A percentile compares a stretch with the other conserved stretches of the same genome.
phyloP scores from a whole-genome alignment of 2,329 filamentous ascomycete genomes.

The Ophiocordyceps unilateralis region DNA sequence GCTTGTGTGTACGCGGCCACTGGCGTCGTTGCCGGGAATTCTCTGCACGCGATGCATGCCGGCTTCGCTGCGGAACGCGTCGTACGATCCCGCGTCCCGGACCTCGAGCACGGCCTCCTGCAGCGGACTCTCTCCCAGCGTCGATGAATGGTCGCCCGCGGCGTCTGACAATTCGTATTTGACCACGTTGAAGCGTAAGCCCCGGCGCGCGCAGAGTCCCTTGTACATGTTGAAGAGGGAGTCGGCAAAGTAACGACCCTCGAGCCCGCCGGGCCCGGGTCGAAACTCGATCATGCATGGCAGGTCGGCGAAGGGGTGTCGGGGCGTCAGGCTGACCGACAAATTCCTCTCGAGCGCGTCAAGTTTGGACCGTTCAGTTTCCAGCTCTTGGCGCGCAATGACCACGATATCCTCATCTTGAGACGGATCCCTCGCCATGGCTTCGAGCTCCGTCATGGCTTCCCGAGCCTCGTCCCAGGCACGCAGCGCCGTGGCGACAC shows the following conservation, averaged over 20 bases:
- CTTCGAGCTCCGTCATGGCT: conserved; percentile 34
- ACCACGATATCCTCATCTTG: conserved; percentile 54
- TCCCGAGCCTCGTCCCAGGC: conserved; percentile 39
- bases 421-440: conserved; percentile 23
- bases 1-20: conserved; percentile 83
- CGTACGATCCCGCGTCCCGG: conserved; percentile 60
- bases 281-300: conserved; percentile 85
- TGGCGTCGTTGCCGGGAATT: conserved; percentile 77
- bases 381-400: conserved; percentile 68
- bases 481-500: conserved; percentile 37
- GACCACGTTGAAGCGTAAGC: conserved; percentile 49
- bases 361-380: conserved; percentile 44
- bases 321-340: conserved; percentile 63
- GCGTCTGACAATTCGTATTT: conserved; percentile 68
- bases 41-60: conserved; percentile 93
- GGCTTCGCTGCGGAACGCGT: conserved; percentile 66
- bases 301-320: conserved; percentile 76
- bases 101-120: conserved; percentile 82
- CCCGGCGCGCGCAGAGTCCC: conserved; percentile 52
- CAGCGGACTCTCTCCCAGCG: conserved; percentile 49
- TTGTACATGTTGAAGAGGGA: conserved; percentile 84
- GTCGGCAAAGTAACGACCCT: conserved; percentile 80
- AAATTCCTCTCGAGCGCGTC: conserved; percentile 47
- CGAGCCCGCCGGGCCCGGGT: conserved; percentile 79
- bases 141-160: conserved; percentile 30